These are phyloP conservation scores for Poronia punctata DNA, from an alignment of 495 filamentous ascomycete genomes.

Conservation along the genomic window DNA sequence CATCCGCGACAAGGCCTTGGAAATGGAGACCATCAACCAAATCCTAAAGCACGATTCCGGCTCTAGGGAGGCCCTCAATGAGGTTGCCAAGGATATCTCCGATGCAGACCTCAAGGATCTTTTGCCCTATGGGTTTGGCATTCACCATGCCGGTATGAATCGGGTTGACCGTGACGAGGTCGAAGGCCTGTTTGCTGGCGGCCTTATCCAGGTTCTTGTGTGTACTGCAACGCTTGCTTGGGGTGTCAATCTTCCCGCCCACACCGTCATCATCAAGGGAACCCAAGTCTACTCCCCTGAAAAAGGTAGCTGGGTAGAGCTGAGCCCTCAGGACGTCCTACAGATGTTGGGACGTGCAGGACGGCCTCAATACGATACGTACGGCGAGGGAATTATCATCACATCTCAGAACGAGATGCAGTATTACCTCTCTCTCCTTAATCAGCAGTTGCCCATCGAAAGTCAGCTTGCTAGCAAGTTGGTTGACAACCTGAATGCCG, in stretches of 20 bases:
- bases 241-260: conserved; percentile 92
- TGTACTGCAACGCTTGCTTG: conserved; percentile 94
- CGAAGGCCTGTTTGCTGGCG: conserved; percentile 87
- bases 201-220: conserved; percentile 87
- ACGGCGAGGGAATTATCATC: conserved; percentile 97
- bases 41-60: conserved; percentile 91
- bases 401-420: conserved; percentile 91
- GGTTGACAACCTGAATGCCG: conserved; percentile 94
- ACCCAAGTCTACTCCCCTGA: conserved; percentile 98
- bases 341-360: conserved; percentile 98
- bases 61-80: conserved; percentile 76
- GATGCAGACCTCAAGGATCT: conserved; percentile 91
- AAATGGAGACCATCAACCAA: conserved; percentile 93
- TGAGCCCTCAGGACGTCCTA: conserved; percentile 94
- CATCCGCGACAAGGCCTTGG: conserved; percentile 89
- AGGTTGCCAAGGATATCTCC: conserved; percentile 74
- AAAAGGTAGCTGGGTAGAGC: conserved; percentile 96
- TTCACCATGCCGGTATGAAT: conserved; percentile 96
- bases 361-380: conserved; percentile 93
- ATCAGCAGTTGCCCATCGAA: conserved; percentile 96
- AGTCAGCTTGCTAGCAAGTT: conserved; percentile 90
- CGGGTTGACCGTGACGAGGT: conserved; percentile 88
- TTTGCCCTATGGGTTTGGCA: conserved; percentile 92
- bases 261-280: conserved; percentile 95
- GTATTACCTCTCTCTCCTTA: conserved; percentile 92